A percentile compares a stretch with the other conserved stretches of the same genome.
These are phyloP conservation scores for Cyclotella choctawhatcheeana DNA, from an alignment of 108 stramenopile species.

Conservation along the genomic window DNA sequence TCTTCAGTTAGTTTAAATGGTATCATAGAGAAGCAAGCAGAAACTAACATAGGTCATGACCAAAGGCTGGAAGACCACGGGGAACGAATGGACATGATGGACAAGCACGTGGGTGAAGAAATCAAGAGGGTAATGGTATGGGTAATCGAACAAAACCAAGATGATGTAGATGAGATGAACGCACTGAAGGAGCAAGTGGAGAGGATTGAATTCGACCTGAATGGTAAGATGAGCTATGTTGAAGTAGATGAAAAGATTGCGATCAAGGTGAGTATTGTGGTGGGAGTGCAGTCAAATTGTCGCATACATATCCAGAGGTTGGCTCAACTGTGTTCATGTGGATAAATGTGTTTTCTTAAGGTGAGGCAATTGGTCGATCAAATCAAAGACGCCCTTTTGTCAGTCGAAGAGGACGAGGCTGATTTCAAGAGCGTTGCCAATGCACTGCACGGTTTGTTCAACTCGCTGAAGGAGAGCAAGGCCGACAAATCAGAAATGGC, in stretches of 20 bases:
- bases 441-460: conserved; percentile 4
- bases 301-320: background rate
- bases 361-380: background rate
- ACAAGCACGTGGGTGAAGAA: conserved; percentile 1
- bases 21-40: background rate
- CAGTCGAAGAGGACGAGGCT: conserved; percentile 15
- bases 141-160: conserved; percentile 15
- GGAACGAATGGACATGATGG: conserved; percentile 7
- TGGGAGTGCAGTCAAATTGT: background rate
- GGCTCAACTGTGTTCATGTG: background rate
- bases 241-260: conserved; percentile 16
- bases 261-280: conserved; percentile 2
- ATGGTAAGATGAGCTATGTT: conserved; percentile 4
- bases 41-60: background rate
- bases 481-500: conserved; percentile 19
- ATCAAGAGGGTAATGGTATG: conserved; percentile 2
- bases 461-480: conserved; percentile 12
- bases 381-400: conserved; percentile 12
- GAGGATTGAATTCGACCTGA: conserved; percentile 9
- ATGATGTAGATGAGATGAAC: background rate
- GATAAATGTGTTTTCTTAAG: background rate
- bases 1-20: background rate
- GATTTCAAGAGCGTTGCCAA: conserved; percentile 16
- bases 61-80: background rate
- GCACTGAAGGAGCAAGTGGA: conserved; percentile 6